Evolutionary conservation across 2,329 filamentous ascomycete species (phyloP), one percentile per base, ranked within the genome.

Genomic region (Graphilbum fragrans): DNA sequence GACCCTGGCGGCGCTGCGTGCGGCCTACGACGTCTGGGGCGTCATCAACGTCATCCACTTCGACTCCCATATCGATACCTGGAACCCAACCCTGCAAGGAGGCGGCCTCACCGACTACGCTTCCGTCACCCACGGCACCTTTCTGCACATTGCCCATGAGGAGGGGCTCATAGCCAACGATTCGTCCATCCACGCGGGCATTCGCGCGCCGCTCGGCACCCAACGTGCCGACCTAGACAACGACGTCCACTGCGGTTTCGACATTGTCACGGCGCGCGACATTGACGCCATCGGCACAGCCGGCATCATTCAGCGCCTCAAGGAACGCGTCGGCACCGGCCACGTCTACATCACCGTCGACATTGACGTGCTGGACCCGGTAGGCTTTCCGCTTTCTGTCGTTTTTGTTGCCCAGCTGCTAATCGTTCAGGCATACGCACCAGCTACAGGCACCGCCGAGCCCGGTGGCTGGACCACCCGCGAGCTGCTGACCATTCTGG

Each of bases 361-460:
- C 54, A 88, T 88, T 50, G 84, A 90, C 58, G 82, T 88, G 0
- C 66, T 90, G 37, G 83, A 90, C 56, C 84, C 84, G 0, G 80
- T 41, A 14, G 5, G 35, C 25, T 14, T 27, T 17, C 12, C 14
- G 19, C 9, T 17, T 37, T 10, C 17, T 18, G 16, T 16, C 8
- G 35, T 11, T 17, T 36, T n/a, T 25, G 8, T 20, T 19, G 9
- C 2, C 14, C 9, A 9, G 12, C 27, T 25, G 9, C 39, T 20
- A 22, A 41, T 12, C 21, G 14, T n/a, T 18, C 21, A 43, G 41
- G 35, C 41, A 11, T 43, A 36, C 21, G 41, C 41, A 10, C 32
- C 42, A 37, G 82, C 79, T 2, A 87, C 82, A 0, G 84, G 84
- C 1, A 90, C 84, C 0, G 80, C 83, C 0, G 84, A 88, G 58